A percentile compares a stretch with the other conserved stretches of the same genome.
Conservation (phyloP, 768 basidiomycete species). For the Xerocomellus amylosporus region DNA sequence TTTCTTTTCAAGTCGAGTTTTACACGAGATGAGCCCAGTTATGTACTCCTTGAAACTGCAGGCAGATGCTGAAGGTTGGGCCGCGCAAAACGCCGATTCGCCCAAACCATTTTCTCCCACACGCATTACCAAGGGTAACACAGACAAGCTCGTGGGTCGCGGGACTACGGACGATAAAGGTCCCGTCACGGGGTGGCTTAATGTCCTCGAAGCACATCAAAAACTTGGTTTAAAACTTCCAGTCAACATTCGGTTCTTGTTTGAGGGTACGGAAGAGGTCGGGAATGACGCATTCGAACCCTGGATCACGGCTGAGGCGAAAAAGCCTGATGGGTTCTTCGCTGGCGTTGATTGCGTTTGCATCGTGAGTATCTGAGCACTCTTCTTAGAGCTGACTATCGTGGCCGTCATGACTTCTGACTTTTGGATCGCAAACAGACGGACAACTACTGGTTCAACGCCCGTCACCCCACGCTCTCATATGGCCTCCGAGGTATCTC, state of each 20-base stretch:
- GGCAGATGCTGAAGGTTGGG: neutral
- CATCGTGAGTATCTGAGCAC: no score
- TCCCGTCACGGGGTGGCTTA: constrained; percentile 83
- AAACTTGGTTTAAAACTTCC: constrained; percentile 68
- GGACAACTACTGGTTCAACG: constrained; percentile 90
- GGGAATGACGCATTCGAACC: constrained; percentile 84
- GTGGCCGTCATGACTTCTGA: neutral
- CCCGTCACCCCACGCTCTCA: constrained; percentile 68
- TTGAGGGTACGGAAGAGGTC: constrained; percentile 94
- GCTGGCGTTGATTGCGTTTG: no score
- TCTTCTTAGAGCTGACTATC: neutral
- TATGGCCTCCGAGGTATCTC: constrained; percentile 83
- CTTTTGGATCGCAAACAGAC: constrained; percentile 40
- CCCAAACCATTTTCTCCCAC: constrained; percentile 1
- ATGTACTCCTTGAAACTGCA: neutral
- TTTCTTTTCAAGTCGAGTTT: neutral
- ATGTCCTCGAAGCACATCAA: constrained; percentile 80
- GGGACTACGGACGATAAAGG: constrained; percentile 91
- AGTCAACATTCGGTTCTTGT: constrained; percentile 83
- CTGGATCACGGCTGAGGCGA: constrained; percentile 26
- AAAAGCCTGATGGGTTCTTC: constrained; percentile 38
- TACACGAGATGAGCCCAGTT: neutral
- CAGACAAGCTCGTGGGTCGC: constrained; percentile 64
- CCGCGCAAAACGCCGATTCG: neutral
- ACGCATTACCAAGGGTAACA: neutral